Base-by-base conservation (phyloP, 2,329 filamentous ascomycete species). In the Penicillium sp. region DNA sequence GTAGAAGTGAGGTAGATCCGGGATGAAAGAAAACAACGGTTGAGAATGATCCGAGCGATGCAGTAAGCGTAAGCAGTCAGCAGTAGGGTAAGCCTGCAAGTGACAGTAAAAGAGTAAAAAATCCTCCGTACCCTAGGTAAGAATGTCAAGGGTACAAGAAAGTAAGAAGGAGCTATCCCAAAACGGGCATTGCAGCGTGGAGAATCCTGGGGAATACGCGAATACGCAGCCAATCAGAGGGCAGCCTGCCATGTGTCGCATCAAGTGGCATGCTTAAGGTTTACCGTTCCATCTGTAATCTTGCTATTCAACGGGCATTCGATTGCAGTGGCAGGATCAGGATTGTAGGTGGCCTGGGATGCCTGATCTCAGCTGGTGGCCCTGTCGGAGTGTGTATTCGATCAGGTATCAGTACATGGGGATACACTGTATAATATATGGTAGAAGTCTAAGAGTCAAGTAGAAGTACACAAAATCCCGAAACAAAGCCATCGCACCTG, bases 191-290 rank as follows among this genome's bases (percentile, higher is more conserved):
- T 57, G 55, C 48, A 46, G 44, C 15, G 7, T 44, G 39, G 17
- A 30, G n/a, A 3, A 23, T 18, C 15, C 27, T 26, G n/a, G 33
- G 44, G 30, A 39, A 58, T 58, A 58, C 52, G 52, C 17, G 17
- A 51, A 58, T 58, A 58, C 55, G 55, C 12, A 43, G 17, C 55
- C 55, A 58, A 55, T 55, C 43, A 53, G n/a, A 12, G 17, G 8
- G 1, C 1, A 7, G 5, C n/a, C 7, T 15, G 3, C 6, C 8
- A 29, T 9, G n/a, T 20, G 17, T 27, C 18, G 39, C 23, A 42
- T 42, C 10, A 27, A 7, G 17, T 18, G 29, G 15, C 18, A 32
- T 40, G 8, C 3, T 40, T 32, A 27, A 40, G 21, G 23, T 23
- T 44, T 32, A 20, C 18, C 29, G 30, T 20, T 36, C 37, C 23